Evolutionary conservation across 176 grass and related monocot species (phyloP).

Genomic region (Oryza officinalis): DNA sequence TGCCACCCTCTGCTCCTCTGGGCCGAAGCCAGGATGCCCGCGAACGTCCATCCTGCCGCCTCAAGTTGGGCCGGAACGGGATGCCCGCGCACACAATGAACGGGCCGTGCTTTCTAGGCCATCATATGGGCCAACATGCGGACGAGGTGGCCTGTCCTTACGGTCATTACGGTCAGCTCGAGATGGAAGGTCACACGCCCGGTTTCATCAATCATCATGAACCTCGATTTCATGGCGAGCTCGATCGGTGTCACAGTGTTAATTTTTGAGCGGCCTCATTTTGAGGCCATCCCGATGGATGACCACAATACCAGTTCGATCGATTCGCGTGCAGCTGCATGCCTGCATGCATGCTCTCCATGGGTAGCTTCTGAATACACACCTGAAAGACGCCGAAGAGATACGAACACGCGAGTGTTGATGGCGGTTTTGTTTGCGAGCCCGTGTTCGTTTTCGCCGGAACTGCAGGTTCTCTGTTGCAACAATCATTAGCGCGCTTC

Average conservation of each 20-base stretch:
- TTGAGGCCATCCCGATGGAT: background rate
- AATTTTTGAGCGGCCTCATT: background rate
- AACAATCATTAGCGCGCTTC: conserved; percentile 34
- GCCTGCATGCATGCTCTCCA: background rate
- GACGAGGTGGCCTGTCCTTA: too few species aligned
- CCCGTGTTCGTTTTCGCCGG: conserved; percentile 50
- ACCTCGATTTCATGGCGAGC: too few species aligned
- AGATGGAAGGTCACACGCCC: too few species aligned
- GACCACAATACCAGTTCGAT: background rate
- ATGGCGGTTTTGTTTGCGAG: conserved; percentile 50
- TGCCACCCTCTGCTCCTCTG: too few species aligned
- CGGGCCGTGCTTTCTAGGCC: too few species aligned
- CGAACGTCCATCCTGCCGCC: too few species aligned
- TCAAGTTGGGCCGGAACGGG: too few species aligned
- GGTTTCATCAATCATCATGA: too few species aligned
- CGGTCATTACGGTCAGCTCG: too few species aligned
- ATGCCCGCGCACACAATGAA: too few species aligned
- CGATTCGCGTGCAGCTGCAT: background rate
- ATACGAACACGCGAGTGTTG: background rate
- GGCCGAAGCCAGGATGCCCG: too few species aligned
- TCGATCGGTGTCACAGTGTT: background rate
- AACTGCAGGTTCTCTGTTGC: conserved; percentile 18
- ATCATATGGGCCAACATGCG: too few species aligned
- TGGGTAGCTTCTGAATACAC: background rate
- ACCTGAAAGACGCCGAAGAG: conserved; percentile 20